These are phyloP conservation scores for Pulveroboletus sp. DNA, from an alignment of 768 basidiomycete genomes.

Conservation along the genomic window DNA sequence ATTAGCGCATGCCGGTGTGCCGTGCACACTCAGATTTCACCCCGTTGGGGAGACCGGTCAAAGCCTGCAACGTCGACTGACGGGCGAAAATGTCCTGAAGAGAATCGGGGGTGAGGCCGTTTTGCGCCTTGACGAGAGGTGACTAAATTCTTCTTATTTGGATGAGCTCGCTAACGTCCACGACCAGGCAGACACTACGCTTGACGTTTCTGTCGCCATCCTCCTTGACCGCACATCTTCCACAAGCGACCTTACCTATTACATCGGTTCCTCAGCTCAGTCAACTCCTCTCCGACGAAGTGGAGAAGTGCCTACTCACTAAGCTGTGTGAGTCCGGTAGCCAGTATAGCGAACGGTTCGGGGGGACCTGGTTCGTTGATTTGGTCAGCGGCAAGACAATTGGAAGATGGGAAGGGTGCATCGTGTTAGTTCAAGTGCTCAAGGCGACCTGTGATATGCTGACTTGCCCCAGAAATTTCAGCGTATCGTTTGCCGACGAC, in stretches of 20 bases:
- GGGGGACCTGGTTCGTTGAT: conserved; percentile 76
- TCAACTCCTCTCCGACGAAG: conserved; percentile 73
- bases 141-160: conserved; percentile 4
- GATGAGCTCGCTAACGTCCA: not conserved
- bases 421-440: conserved; percentile 48
- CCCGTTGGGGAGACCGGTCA: conserved; percentile 65
- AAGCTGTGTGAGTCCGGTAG: conserved; percentile 66
- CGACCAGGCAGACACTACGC: conserved; percentile 62
- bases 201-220: conserved; percentile 77
- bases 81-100: conserved; percentile 37
- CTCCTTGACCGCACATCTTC: conserved; percentile 68
- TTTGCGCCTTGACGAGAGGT: conserved; percentile 68
- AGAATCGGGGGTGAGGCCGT: conserved; percentile 67
- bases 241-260: conserved; percentile 71
- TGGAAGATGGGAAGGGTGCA: conserved; percentile 76
- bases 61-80: conserved; percentile 44
- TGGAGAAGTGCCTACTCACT: conserved; percentile 63
- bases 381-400: conserved; percentile 55
- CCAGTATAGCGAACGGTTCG: conserved; percentile 44
- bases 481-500: conserved; percentile 47
- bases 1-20: conserved; percentile 50
- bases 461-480: conserved; percentile 53
- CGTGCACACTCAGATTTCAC: conserved; percentile 52
- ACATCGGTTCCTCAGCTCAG: conserved; percentile 72
- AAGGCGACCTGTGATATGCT: conserved; percentile 1